Evolutionary conservation across 768 basidiomycete genomes (phyloP).

Genomic region (Trametes maxima): DNA sequence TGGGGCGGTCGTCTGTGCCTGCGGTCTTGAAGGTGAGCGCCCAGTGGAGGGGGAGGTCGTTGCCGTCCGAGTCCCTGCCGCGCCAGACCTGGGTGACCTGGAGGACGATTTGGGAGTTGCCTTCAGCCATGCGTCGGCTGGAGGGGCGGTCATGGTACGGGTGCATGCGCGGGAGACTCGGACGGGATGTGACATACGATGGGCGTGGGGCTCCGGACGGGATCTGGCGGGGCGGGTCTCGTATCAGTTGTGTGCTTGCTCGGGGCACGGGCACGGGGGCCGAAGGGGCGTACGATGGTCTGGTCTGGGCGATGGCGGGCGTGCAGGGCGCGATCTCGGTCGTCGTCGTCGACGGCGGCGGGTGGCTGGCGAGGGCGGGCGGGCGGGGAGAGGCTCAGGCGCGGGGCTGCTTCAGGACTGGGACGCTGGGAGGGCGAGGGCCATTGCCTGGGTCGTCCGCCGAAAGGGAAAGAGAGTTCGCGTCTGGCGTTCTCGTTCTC

Average conservation of each 20-base stretch:
- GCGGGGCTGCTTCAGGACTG: background rate
- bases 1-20: constrained; percentile 16
- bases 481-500: too few species aligned
- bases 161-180: background rate
- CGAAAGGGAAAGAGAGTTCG: background rate
- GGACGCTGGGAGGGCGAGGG: background rate
- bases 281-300: background rate
- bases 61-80: constrained; percentile 19
- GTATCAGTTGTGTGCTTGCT: background rate
- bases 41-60: constrained; percentile 24
- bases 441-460: background rate
- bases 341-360: background rate
- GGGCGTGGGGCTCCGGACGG: background rate
- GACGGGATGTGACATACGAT: constrained; percentile 4
- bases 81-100: constrained; percentile 25
- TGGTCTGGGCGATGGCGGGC: background rate
- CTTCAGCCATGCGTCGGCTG: constrained; percentile 10
- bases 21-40: constrained; percentile 24
- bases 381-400: background rate
- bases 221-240: background rate
- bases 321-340: too few species aligned
- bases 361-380: background rate
- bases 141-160: constrained; percentile 8
- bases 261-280: background rate
- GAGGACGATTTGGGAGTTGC: constrained; percentile 11